phyloP scores from a whole-genome alignment of 257 asterid species.

The Oldenlandia corymbosa region DNA sequence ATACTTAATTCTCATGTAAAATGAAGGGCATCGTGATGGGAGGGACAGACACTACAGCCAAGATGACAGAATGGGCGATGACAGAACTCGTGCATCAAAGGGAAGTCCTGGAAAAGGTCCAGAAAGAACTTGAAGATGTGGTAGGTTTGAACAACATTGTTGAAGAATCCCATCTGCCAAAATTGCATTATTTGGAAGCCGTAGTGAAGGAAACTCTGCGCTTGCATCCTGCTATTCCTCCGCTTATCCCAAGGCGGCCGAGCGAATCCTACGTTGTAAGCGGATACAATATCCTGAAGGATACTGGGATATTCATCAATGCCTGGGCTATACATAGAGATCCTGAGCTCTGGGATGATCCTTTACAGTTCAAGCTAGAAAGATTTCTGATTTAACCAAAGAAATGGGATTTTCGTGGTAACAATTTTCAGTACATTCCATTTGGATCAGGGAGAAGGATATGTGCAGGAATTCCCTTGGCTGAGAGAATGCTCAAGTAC shows the following conservation, averaged over 20 bases:
- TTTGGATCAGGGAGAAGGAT: slow-evolving; percentile 45
- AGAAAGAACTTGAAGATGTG: slow-evolving; percentile 26
- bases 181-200: slow-evolving; percentile 31
- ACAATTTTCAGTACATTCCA: slow-evolving; percentile 32
- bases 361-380: slow-evolving; percentile 35
- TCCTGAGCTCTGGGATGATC: slow-evolving; percentile 39
- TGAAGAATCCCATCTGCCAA: slow-evolving; percentile 35
- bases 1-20: no score
- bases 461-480: slow-evolving; percentile 36
- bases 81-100: slow-evolving; percentile 27
- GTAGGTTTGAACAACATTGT: slow-evolving; percentile 32
- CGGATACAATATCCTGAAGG: slow-evolving; percentile 36
- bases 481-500: slow-evolving; percentile 34
- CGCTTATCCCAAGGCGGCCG: slow-evolving; percentile 30
- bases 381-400: slow-evolving; percentile 26
- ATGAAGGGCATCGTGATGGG: no score
- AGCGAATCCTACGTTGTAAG: slow-evolving; percentile 17
- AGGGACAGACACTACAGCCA: slow-evolving; percentile 36
- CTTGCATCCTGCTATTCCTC: slow-evolving; percentile 32
- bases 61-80: slow-evolving; percentile 31
- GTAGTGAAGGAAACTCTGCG: slow-evolving; percentile 39
- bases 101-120: slow-evolving; percentile 22
- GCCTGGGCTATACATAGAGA: slow-evolving; percentile 32
- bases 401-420: slow-evolving; percentile 27
- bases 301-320: slow-evolving; percentile 23